Evolutionary conservation across 345 rosid genomes (phyloP).

Genomic region (Rhodomyrtus tomentosa): DNA sequence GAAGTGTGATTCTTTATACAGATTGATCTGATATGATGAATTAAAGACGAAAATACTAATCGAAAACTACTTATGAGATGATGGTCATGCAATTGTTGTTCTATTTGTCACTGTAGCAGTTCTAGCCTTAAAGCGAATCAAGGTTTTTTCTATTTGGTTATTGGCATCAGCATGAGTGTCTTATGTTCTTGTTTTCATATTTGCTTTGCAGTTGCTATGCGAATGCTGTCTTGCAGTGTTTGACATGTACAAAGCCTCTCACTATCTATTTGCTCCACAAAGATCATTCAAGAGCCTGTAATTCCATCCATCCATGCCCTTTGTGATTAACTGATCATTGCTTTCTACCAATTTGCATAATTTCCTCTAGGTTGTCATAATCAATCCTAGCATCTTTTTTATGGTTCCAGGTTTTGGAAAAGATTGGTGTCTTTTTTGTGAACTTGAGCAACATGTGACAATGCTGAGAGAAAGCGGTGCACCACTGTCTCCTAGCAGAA

Average conservation of each 20-base stretch:
- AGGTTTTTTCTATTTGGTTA: not conserved
- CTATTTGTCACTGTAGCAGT: not conserved
- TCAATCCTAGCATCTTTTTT: not conserved
- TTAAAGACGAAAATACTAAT: not conserved
- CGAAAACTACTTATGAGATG: not conserved
- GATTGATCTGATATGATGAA: not conserved
- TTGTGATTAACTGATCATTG: not conserved
- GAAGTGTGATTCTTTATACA: not conserved
- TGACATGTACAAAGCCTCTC: constrained; percentile 77
- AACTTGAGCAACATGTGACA: constrained; percentile 69
- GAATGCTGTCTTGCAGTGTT: constrained; percentile 75
- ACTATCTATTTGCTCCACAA: constrained; percentile 53
- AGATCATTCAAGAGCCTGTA: constrained; percentile 77
- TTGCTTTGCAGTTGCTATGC: constrained; percentile 67
- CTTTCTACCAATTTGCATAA: not conserved
- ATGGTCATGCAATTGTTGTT: not conserved
- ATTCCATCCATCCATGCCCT: constrained; percentile 1
- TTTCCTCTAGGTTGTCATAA: not conserved
- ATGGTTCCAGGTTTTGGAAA: constrained; percentile 43
- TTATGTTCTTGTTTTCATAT: not conserved
- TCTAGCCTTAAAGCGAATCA: not conserved
- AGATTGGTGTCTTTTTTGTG: constrained; percentile 86
- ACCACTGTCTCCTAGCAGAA: constrained; percentile 59
- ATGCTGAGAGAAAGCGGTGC: constrained; percentile 63
- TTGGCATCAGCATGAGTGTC: not conserved